phyloP scores from a whole-genome alignment of 805 yeast species.

The Metschnikowia sp. region DNA sequence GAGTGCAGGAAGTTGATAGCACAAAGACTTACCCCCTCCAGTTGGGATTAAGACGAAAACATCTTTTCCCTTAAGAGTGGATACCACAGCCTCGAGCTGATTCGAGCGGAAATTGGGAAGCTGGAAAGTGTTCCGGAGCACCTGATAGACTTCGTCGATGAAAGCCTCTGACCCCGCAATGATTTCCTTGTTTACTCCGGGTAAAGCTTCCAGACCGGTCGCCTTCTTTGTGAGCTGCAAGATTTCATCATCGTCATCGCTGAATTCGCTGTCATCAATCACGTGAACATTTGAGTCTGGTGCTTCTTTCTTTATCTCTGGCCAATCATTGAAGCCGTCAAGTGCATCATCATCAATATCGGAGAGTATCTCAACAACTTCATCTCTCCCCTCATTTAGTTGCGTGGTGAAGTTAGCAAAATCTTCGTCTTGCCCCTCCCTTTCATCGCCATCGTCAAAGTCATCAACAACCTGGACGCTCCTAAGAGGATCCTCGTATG shows the following conservation, averaged over 20 bases:
- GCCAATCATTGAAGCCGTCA: conserved; percentile 12
- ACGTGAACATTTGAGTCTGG: conserved; percentile 1
- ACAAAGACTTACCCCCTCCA: conserved; percentile 96
- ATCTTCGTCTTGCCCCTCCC: conserved; percentile 21
- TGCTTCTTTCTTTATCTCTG: conserved; percentile 9
- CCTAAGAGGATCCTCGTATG: conserved; percentile 13
- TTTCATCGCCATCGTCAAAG: conserved; percentile 31
- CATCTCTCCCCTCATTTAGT: conserved; percentile 39
- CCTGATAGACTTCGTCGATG: conserved; percentile 63
- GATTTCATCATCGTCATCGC: conserved; percentile 34
- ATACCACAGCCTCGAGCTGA: conserved; percentile 82
- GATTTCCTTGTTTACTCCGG: neutral
- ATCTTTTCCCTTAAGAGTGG: conserved; percentile 73
- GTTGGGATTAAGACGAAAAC: conserved; percentile 97
- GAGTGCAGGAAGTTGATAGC: conserved; percentile 93
- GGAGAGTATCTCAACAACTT: conserved; percentile 36
- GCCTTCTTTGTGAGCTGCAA: conserved; percentile 13
- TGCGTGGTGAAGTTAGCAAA: conserved; percentile 31
- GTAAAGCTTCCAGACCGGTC: neutral
- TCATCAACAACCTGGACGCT: conserved; percentile 21
- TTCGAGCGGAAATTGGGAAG: conserved; percentile 69
- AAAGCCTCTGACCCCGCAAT: conserved; percentile 42
- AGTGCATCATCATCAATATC: conserved; percentile 25
- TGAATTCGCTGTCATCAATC: conserved; percentile 21
- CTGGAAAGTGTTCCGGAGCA: conserved; percentile 58